Evolutionary conservation across 768 basidiomycete species (phyloP).

Genomic region (Daedaleopsis nitida): DNA sequence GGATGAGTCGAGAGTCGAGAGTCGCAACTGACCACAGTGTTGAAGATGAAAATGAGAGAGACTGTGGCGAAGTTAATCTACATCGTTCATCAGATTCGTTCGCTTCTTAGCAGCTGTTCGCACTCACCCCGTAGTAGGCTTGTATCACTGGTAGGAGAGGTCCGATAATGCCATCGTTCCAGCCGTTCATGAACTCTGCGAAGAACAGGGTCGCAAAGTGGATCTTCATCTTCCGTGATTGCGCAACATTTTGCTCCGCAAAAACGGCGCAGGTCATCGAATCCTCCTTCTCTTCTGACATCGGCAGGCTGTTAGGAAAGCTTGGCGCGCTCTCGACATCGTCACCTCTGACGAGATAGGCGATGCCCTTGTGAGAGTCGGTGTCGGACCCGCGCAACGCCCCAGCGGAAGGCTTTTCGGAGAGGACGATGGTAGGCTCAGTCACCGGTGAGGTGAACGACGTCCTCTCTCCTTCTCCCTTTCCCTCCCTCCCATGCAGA

Average conservation of each 20-base stretch:
- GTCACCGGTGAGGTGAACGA: constrained; percentile 6
- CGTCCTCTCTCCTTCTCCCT: constrained; percentile 19
- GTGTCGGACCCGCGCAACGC: background rate
- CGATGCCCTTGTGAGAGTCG: background rate
- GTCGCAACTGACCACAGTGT: constrained; percentile 38
- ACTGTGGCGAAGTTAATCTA: constrained; percentile 55
- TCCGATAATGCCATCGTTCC: constrained; percentile 77
- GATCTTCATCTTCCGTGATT: constrained; percentile 28
- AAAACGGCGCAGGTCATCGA: constrained; percentile 21
- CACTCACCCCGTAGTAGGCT: constrained; percentile 46
- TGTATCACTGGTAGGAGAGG: constrained; percentile 77
- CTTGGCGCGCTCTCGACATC: constrained; percentile 23
- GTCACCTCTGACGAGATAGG: background rate
- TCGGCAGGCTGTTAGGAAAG: constrained; percentile 19
- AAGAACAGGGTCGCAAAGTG: constrained; percentile 61
- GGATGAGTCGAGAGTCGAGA: background rate
- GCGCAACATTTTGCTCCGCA: constrained; percentile 19
- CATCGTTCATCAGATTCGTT: background rate
- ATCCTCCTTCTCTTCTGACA: constrained; percentile 12
- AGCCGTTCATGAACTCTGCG: constrained; percentile 63
- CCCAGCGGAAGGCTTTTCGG: background rate
- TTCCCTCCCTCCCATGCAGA: no score
- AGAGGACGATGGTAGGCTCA: constrained; percentile 2
- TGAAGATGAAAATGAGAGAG: constrained; percentile 61
- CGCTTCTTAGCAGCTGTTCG: background rate